Base-by-base conservation (phyloP, 352 stramenopile genomes). In the Phytopythium montanum region DNA sequence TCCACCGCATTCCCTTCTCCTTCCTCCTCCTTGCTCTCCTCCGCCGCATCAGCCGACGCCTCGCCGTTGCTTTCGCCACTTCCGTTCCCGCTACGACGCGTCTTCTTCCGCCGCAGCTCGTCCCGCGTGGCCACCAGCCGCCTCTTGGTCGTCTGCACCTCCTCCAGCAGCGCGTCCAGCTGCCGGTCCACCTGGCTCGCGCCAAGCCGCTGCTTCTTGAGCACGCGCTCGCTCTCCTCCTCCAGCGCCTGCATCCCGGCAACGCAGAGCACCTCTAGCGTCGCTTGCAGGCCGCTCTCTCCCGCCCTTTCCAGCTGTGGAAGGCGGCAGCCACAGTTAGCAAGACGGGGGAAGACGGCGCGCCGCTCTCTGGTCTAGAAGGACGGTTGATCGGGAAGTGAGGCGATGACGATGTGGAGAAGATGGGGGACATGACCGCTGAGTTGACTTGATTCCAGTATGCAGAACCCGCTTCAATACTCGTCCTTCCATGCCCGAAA, bases 151-250 rank as follows among this genome's bases (percentile, higher is more conserved):
- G 56, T 64, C 59, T 87, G 78, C 28, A 90, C 79, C 28, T 88
- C 72, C 7, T 70, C 72, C 29, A 90, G 71, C 42, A 92, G 66
- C 53, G 75, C 70, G 53, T 88, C 79, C 21, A 92, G 61, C 21
- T 92, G 78, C 34, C 62, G 68, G 60, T 90, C 70, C 59, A 92
- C 84, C 59, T 85, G 69, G 50, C 69, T 74, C 29, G 69, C 78
- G 50, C 78, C 81, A 29, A 86, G 52, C 18, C 80, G 76, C 68
- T 92, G 82, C 50, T 85, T 86, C 70, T 92, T 92, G 57, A 90
- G 61, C 70, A 84, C 79, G 56, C 76, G 74, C 54, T 75, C 69
- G 28, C 65, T 78, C 53, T 88, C 82, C 39, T 90, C 80, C 31
- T 76, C 73, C 28, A 90, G 62, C 26, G 68, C 69, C 68, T 88